phyloP scores from a whole-genome alignment of 306 rosid species.

The Corylus heterophylla region DNA sequence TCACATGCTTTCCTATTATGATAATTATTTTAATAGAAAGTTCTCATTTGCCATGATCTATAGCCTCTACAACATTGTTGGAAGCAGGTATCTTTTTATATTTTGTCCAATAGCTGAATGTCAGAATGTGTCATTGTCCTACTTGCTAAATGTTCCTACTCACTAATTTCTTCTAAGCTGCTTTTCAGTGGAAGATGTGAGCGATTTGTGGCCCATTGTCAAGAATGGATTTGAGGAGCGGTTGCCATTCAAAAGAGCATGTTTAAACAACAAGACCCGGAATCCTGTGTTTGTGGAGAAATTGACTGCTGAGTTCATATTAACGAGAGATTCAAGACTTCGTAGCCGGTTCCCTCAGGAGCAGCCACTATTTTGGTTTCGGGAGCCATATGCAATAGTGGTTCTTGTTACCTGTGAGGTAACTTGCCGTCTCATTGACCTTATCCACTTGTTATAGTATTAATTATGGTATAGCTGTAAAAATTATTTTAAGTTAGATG shows the following conservation, averaged over 20 bases:
- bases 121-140: constrained; percentile 24
- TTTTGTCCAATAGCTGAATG: constrained; percentile 9
- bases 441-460: constrained; percentile 4
- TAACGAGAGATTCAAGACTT: constrained; percentile 92
- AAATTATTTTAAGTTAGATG: constrained; percentile 12
- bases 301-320: constrained; percentile 80
- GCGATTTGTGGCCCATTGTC: constrained; percentile 94
- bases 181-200: constrained; percentile 93
- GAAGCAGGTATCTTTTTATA: not conserved
- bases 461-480: constrained; percentile 11
- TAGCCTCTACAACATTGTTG: not conserved
- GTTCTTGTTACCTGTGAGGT: constrained; percentile 98
- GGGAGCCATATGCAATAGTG: constrained; percentile 90
- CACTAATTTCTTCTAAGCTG: constrained; percentile 22
- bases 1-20: not conserved
- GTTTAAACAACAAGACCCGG: constrained; percentile 92
- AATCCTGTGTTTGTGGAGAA: constrained; percentile 66
- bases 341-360: constrained; percentile 96
- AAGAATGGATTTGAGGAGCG: constrained; percentile 80
- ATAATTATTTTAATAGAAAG: not conserved
- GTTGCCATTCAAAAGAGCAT: constrained; percentile 75
- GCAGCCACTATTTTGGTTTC: constrained; percentile 88
- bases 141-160: constrained; percentile 1
- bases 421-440: constrained; percentile 24
- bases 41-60: not conserved